Base-by-base conservation (phyloP, 2,329 filamentous ascomycete species). In the Alternaria gansuensis region DNA sequence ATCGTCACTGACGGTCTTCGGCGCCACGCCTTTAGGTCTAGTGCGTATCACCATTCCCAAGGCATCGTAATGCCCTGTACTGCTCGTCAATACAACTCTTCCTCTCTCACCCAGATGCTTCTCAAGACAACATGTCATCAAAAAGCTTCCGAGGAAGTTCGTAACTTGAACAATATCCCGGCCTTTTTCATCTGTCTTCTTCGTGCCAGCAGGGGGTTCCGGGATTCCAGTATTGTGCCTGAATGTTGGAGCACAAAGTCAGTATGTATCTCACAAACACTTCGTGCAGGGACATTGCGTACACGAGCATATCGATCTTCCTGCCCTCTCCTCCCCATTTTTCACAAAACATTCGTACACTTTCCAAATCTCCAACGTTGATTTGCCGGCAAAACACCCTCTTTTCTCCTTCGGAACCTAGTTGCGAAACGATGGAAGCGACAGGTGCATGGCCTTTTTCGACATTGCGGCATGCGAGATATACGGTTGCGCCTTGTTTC, bases 181-280 rank as follows among this genome's bases (percentile, higher is more conserved):
- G 14, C 66, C 60, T 11, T 62, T 56, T 1, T 51, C 45, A 11
- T 54, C 53, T 17, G 26, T 57, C 3, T 43, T 34, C 23, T 50
- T 33, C 10, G 11, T 29, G 21, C 44, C 52, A 4, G 14, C 2
- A 0, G 62, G 57, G 1, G 51, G 26, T 9, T 54, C 46, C 8
- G 60, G 52, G 11, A 67, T 63, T 11, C 64, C 66, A 23, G 66
- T 62, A 26, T 65, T 67, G 33, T 68, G 66, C 9, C 65, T 55
- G 14, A 13, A 24, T 40, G 10, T 40, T 40, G 9, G 21, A 13
- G 21, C 14, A 24, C 11, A 17, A 24, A 13, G 21, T 40, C 37
- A 40, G 21, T 40, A 40, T 23, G 17, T 23, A 5, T 40, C 37
- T 24, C 21, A 14, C 21, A 40, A 14, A 40, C 6, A 6, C 8